Conservation (phyloP, 192 early-diverging fungal species). For the Thamnidium elegans region DNA sequence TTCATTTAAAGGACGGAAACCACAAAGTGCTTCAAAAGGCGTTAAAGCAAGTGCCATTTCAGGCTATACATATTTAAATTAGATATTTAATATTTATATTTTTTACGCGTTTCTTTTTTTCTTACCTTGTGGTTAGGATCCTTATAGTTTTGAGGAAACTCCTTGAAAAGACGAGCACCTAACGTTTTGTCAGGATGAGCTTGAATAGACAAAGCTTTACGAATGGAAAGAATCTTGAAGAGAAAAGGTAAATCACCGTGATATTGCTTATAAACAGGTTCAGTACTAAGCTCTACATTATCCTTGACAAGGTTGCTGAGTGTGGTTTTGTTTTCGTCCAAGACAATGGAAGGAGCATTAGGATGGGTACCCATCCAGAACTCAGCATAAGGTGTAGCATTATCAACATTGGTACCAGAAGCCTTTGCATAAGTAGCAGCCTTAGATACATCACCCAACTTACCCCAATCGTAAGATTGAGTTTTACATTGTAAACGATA, state of each 20-base stretch:
- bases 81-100: not conserved
- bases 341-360: conserved; percentile 72
- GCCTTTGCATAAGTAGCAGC: conserved; percentile 81
- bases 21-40: conserved; percentile 91
- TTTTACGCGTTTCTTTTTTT: not conserved
- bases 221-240: conserved; percentile 91
- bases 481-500: conserved; percentile 68
- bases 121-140: conserved; percentile 44
- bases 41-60: conserved; percentile 98
- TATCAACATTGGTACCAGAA: conserved; percentile 54
- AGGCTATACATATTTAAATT: conserved; percentile 57
- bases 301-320: conserved; percentile 61
- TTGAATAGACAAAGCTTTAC: conserved; percentile 93
- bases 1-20: conserved; percentile 82
- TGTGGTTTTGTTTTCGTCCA: conserved; percentile 39
- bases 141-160: conserved; percentile 85
- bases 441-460: conserved; percentile 73
- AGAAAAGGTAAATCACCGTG: conserved; percentile 89
- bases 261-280: conserved; percentile 58
- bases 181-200: conserved; percentile 94
- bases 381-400: conserved; percentile 85
- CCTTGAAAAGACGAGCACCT: conserved; percentile 67
- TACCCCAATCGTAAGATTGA: conserved; percentile 98
- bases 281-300: conserved; percentile 53
- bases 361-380: conserved; percentile 99